Base-by-base conservation (phyloP, 2,329 filamentous ascomycete species). In the Escovopsis sp. region DNA sequence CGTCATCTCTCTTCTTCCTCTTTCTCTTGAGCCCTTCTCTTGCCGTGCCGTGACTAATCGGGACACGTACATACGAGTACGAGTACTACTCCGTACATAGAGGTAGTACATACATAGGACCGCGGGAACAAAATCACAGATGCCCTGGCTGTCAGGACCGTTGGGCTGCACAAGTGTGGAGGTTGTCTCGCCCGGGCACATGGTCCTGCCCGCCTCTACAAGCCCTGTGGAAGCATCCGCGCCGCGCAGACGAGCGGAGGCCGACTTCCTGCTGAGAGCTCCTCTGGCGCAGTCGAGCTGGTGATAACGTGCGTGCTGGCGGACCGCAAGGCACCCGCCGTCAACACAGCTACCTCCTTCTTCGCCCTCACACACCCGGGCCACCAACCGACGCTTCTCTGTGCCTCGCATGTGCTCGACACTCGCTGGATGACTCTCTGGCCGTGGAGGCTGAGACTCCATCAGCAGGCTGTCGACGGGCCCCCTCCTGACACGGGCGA, bases 401-500 rank as follows among this genome's bases (percentile, higher is more conserved):
- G 18, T 7, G 9, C 6, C 12, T 23, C 12, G 15, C 30, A 19
- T 39, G 23, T 39, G 30, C 32, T 26, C 28, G 40, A 35, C 35
- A 43, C 38, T 36, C 37, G 39, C 39, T 46, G 19, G 33, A 43
- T 42, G 40, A 42, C 45, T 45, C 40, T 23, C 33, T 28, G 28
- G 30, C 39, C 41, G 38, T 40, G 42, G 59, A 65, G 60, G 60
- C 62, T 65, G 59, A 62, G 60, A 58, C 55, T 41, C 55, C 54
- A 62, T 64, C 61, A 64, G 61, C 61, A 64, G 63, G 60, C 54
- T 54, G 50, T 46, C 45, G 43, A 47, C 48, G 49, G 55, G 56
- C 53, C 52, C 53, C 52, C 50, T 50, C 46, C 45, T 47, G 45
- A 47, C 45, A 40, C 40, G 32, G 32, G 12, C 38, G 26, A 26